Evolutionary conservation across 1,284 basidiomycete genomes (phyloP), one percentile per base, ranked within the genome.

Genomic region (Fereydounia khargensis): DNA sequence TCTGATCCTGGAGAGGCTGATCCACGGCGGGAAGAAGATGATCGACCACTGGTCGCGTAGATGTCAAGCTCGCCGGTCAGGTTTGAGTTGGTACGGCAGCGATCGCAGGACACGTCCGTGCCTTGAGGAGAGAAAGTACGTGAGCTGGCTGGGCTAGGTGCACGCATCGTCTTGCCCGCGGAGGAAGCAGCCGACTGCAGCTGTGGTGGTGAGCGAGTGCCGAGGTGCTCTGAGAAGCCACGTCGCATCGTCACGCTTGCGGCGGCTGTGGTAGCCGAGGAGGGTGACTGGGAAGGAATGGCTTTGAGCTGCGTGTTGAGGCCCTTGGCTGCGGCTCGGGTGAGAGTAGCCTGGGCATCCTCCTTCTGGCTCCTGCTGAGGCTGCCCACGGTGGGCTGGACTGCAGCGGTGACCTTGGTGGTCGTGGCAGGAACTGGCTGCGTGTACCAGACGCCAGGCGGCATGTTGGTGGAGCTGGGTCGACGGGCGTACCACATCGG

Each of bases 341-440:
- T 63, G 38, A 63, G 37, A 22, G 55, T 58, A 18, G 53, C 42
- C 30, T 62, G 43, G 25, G 19, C 39, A 30, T 51, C 51, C 18
- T 18, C 30, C 13, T 14, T 17, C 24, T 42, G 13, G 48, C 30
- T 11, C 35, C 44, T 14, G 48, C 25, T 22, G 3, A 31, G n/a
- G n/a, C 35, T n/a, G 44, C 31, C 37, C 9, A 22, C 48, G 45
- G 38, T 50, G 39, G 41, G 45, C 44, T 23, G 40, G 51, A 35
- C 52, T 46, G 37, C 46, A 22, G 58, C 58, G 17, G 45, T 61
- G 45, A 58, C 56, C 44, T 51, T 53, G 43, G 49, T 48, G 22
- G 59, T 56, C 9, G 65, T 55, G 9, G 63, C 62, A 40, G 66
- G 42, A 38, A 59, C 65, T 19, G 63, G 65, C 24, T 62, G 65